A percentile compares a stretch with the other conserved stretches of the same genome.
Evolutionary conservation across 164 flowering plant species (phyloP).

Genomic region (Umbellularia californica): DNA sequence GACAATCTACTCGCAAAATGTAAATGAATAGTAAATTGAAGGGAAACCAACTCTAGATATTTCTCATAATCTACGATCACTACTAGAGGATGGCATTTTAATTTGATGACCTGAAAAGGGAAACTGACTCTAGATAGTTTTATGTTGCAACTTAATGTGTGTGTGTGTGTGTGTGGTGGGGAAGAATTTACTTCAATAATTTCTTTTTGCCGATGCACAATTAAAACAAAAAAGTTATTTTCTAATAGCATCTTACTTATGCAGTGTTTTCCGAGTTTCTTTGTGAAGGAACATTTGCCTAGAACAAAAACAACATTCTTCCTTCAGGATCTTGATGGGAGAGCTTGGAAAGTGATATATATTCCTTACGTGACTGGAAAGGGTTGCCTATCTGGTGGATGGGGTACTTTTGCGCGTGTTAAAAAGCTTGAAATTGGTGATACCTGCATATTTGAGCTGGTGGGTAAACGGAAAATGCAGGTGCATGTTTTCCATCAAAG

Average conservation of each 20-base stretch:
- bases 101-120: too few species aligned
- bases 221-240: too few species aligned
- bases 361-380: background rate
- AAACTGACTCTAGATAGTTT: too few species aligned
- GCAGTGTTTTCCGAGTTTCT: constrained; percentile 12
- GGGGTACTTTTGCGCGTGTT: constrained; percentile 7
- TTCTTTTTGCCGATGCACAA: background rate
- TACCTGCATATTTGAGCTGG: constrained; percentile 11
- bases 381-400: constrained; percentile 6
- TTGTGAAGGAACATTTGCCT: constrained; percentile 5
- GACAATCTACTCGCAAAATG: too few species aligned
- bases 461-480: constrained; percentile 16
- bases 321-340: constrained; percentile 11
- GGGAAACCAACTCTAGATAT: too few species aligned
- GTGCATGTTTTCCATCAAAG: background rate
- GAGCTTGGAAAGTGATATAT: constrained; percentile 11
- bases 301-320: background rate
- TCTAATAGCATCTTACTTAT: background rate
- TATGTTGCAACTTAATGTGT: too few species aligned
- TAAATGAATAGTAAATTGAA: too few species aligned
- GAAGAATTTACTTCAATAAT: background rate
- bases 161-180: too few species aligned
- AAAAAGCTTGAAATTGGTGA: constrained; percentile 10
- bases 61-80: too few species aligned
- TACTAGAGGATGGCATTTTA: too few species aligned